Evolutionary conservation across 2,329 filamentous ascomycete species (phyloP).

Genomic region (Calonectria honghensis): DNA sequence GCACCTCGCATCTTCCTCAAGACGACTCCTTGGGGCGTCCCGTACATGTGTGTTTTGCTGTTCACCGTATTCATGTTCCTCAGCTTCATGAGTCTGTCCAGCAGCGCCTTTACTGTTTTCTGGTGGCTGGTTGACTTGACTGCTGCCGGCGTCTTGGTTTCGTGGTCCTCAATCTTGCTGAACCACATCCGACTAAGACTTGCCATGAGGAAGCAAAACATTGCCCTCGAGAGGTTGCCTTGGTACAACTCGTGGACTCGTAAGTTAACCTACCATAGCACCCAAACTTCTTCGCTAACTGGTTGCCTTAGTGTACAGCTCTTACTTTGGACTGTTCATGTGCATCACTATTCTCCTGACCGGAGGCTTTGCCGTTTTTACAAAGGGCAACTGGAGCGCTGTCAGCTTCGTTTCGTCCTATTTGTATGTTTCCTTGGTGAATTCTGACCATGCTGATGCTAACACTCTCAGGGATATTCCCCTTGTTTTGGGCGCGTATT

Average conservation of each 20-base stretch:
- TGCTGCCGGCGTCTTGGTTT: slow-evolving; percentile 77
- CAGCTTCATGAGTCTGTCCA: slow-evolving; percentile 75
- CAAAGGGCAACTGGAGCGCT: slow-evolving; percentile 74
- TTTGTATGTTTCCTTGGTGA: slow-evolving; percentile 66
- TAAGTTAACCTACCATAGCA: slow-evolving; percentile 59
- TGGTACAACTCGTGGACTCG: slow-evolving; percentile 79
- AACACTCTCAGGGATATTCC: slow-evolving; percentile 71
- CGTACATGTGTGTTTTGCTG: slow-evolving; percentile 75
- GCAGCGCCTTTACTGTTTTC: slow-evolving; percentile 77
- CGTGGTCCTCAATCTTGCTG: slow-evolving; percentile 76
- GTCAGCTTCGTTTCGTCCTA: slow-evolving; percentile 77
- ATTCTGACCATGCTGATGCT: slow-evolving; percentile 36
- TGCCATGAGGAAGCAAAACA: slow-evolving; percentile 73
- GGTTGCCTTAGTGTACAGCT: slow-evolving; percentile 72
- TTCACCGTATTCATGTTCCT: slow-evolving; percentile 73
- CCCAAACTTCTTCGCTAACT: background rate
- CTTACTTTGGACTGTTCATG: slow-evolving; percentile 76
- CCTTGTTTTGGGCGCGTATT: slow-evolving; percentile 73
- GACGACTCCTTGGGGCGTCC: slow-evolving; percentile 78
- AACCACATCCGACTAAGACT: slow-evolving; percentile 75
- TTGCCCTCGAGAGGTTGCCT: slow-evolving; percentile 70
- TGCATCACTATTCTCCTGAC: slow-evolving; percentile 81
- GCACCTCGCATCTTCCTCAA: slow-evolving; percentile 74
- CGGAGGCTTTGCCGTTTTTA: slow-evolving; percentile 80
- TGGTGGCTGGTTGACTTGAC: slow-evolving; percentile 79